phyloP scores from a whole-genome alignment of 345 rosid species.

The Cochlearia excelsa region DNA sequence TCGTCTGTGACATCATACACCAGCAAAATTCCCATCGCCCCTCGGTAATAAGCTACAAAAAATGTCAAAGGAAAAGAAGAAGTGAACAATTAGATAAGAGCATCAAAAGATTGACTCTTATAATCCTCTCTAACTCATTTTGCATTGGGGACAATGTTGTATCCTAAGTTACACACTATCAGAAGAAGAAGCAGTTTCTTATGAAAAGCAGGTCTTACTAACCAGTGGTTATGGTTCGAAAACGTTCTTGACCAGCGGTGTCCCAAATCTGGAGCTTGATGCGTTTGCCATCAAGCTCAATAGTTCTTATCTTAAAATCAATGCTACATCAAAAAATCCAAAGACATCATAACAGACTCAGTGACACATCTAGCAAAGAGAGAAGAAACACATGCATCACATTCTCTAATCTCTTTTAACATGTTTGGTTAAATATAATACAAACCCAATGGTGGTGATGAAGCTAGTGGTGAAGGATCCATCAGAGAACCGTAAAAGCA shows the following conservation, averaged over 20 bases:
- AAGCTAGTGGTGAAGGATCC: conserved; percentile 97
- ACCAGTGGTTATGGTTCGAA: conserved; percentile 89
- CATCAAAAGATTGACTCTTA: not conserved
- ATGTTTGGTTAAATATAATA: conserved; percentile 5
- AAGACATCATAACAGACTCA: conserved; percentile 4
- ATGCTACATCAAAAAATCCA: conserved; percentile 37
- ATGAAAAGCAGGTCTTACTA: conserved; percentile 12
- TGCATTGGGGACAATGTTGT: not conserved
- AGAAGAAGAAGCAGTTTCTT: not conserved
- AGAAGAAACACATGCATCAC: conserved; percentile 1
- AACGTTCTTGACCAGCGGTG: conserved; percentile 85
- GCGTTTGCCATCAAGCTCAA: conserved; percentile 74
- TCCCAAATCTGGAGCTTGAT: conserved; percentile 81
- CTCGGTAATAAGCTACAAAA: conserved; percentile 77
- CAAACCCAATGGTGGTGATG: conserved; percentile 94
- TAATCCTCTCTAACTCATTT: not conserved
- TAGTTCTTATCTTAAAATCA: conserved; percentile 81
- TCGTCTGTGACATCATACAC: conserved; percentile 93
- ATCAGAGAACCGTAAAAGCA: conserved; percentile 87
- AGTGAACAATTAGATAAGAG: not conserved
- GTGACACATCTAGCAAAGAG: not conserved
- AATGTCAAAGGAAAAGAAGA: conserved; percentile 2
- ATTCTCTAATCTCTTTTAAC: not conserved
- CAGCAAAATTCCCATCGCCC: conserved; percentile 90
- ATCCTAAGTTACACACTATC: not conserved